Evolutionary conservation across 352 stramenopile species (phyloP).

Genomic region (Globisporangium barbulae): DNA sequence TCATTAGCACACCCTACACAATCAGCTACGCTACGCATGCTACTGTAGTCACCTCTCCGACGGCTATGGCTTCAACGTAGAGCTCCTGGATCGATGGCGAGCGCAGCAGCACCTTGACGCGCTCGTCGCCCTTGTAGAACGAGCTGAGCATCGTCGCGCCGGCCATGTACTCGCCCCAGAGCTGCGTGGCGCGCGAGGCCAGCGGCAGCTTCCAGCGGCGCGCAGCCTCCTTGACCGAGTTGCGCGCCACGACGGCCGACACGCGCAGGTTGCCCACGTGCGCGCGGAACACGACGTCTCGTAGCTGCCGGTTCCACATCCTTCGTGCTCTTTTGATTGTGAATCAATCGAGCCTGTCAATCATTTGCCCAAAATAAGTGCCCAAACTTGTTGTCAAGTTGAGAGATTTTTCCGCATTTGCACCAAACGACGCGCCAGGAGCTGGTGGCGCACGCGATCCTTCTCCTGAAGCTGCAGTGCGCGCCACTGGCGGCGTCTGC

Average conservation of each 20-base stretch:
- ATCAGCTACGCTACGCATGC: background rate
- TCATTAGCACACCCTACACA: background rate
- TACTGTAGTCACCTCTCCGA: conserved; percentile 51
- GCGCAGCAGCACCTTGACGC: conserved; percentile 70
- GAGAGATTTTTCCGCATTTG: conserved; percentile 49
- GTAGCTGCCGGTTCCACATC: conserved; percentile 54
- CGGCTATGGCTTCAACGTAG: conserved; percentile 74
- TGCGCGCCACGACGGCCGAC: conserved; percentile 66
- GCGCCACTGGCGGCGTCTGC: conserved; percentile 37
- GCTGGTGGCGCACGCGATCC: conserved; percentile 49
- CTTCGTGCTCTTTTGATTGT: conserved; percentile 11
- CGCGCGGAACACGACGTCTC: conserved; percentile 66
- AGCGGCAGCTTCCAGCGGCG: conserved; percentile 53
- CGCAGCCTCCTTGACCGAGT: conserved; percentile 49
- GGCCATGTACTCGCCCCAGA: conserved; percentile 89
- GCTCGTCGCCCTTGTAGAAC: conserved; percentile 87
- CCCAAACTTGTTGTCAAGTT: conserved; percentile 17
- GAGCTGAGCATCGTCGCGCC: conserved; percentile 83
- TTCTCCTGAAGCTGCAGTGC: conserved; percentile 65
- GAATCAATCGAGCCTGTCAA: background rate
- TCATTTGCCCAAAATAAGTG: background rate
- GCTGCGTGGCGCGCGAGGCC: conserved; percentile 36
- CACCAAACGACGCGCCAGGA: conserved; percentile 40
- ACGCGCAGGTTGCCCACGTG: conserved; percentile 83
- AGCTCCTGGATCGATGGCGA: conserved; percentile 67